A percentile compares a stretch with the other conserved stretches of the same genome.
phyloP scores from a whole-genome alignment of 2,329 filamentous ascomycete genomes.

The Hypoxylon sp. region DNA sequence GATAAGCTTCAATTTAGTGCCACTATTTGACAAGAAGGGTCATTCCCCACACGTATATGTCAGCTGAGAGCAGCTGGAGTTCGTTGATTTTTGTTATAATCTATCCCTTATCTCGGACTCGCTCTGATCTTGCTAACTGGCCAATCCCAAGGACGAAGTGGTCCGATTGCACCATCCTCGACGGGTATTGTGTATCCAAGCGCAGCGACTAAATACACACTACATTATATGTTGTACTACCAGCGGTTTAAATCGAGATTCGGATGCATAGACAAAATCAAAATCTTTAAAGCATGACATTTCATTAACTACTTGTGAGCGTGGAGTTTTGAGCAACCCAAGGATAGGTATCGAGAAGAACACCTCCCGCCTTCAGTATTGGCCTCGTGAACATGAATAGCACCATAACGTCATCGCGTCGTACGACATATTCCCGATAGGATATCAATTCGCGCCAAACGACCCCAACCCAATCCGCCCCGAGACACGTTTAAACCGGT shows the following conservation, averaged over 20 bases:
- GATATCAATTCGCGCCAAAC: conserved; percentile 2
- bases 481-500: conserved; percentile 41
- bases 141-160: conserved; percentile 11
- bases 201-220: background rate
- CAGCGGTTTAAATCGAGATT: conserved; percentile 1
- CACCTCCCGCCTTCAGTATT: background rate
- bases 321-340: conserved; percentile 1
- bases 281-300: conserved; percentile 2
- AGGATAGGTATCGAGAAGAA: conserved; percentile 10
- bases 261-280: conserved; percentile 18
- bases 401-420: conserved; percentile 13
- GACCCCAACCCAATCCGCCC: background rate
- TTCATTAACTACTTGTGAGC: background rate
- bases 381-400: background rate
- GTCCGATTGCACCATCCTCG: conserved; percentile 37
- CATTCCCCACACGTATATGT: background rate
- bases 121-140: background rate
- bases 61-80: conserved; percentile 12
- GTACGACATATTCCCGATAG: conserved; percentile 9
- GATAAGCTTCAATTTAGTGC: conserved; percentile 22
- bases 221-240: background rate
- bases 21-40: conserved; percentile 6
- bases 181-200: conserved; percentile 28
- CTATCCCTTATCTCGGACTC: conserved; percentile 5
- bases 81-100: conserved; percentile 1